A percentile compares a stretch with the other conserved stretches of the same genome.
Conservation (phyloP, 352 stramenopile genomes). For the Phytophthora pisi region DNA sequence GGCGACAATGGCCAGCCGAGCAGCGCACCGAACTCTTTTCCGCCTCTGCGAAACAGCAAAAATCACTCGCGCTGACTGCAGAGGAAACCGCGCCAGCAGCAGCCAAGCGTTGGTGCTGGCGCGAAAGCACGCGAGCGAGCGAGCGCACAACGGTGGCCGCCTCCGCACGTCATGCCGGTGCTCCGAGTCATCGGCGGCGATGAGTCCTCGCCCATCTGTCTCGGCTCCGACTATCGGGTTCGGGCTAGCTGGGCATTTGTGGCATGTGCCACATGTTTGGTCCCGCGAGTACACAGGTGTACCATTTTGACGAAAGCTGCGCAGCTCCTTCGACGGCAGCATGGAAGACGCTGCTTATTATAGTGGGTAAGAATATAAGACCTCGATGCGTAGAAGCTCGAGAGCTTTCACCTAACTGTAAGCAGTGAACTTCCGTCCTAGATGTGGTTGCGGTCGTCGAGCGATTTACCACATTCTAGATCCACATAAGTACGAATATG, state of each 20-base stretch:
- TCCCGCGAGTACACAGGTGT: neutral
- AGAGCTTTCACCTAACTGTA: too few species aligned
- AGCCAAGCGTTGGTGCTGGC: neutral
- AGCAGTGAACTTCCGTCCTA: too few species aligned
- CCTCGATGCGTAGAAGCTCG: too few species aligned
- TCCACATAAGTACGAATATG: neutral
- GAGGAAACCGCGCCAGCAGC: neutral
- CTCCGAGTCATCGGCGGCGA: neutral
- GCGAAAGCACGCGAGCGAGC: neutral
- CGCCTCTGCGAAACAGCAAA: slow-evolving; percentile 15
- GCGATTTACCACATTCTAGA: too few species aligned
- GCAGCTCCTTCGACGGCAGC: too few species aligned
- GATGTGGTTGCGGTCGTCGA: too few species aligned
- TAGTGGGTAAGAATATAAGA: too few species aligned
- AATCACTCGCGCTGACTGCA: slow-evolving; percentile 5
- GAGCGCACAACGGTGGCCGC: neutral
- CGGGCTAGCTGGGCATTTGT: neutral
- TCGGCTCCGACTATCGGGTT: slow-evolving; percentile 4
- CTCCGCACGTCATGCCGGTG: slow-evolving; percentile 5
- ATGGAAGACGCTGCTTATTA: too few species aligned
- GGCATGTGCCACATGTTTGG: neutral
- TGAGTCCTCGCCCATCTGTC: neutral
- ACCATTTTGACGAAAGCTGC: too few species aligned
- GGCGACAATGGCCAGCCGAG: neutral
- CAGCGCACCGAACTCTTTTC: slow-evolving; percentile 18